phyloP scores from a whole-genome alignment of 331 rosid genomes.

The Pyrus hybrid region DNA sequence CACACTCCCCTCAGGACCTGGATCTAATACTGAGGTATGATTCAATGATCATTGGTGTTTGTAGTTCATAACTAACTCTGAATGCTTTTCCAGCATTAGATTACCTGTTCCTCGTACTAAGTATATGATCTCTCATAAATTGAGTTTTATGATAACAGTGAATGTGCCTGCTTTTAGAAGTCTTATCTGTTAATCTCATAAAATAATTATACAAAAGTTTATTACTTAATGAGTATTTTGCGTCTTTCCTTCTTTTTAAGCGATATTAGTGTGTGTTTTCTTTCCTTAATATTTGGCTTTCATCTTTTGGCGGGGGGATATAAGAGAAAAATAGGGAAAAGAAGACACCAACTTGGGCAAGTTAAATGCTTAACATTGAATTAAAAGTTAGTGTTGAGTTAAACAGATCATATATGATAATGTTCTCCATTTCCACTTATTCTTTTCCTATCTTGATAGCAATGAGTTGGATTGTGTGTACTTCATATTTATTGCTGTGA shows the following conservation, averaged over 20 bases:
- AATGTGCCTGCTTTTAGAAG: neutral
- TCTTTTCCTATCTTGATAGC: neutral
- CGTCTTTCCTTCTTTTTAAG: neutral
- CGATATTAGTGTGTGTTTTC: neutral
- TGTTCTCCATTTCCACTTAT: neutral
- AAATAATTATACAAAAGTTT: neutral
- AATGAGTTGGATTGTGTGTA: neutral
- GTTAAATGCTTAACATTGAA: neutral
- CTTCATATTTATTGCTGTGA: neutral
- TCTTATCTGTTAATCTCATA: neutral
- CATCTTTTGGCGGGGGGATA: neutral
- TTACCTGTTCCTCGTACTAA: neutral
- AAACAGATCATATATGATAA: neutral
- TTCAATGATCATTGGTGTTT: neutral
- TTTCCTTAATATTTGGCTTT: neutral
- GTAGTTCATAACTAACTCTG: neutral
- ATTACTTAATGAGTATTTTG: neutral
- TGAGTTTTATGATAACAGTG: neutral
- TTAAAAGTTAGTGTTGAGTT: neutral
- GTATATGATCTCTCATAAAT: neutral
- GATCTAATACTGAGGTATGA: slow-evolving; percentile 81
- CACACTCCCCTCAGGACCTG: slow-evolving; percentile 70
- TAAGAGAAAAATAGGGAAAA: neutral
- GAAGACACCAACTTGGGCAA: neutral
- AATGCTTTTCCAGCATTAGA: neutral